A percentile compares a stretch with the other conserved stretches of the same genome.
phyloP scores from a whole-genome alignment of 169 alveolate species.

The Eimeria maxima region DNA sequence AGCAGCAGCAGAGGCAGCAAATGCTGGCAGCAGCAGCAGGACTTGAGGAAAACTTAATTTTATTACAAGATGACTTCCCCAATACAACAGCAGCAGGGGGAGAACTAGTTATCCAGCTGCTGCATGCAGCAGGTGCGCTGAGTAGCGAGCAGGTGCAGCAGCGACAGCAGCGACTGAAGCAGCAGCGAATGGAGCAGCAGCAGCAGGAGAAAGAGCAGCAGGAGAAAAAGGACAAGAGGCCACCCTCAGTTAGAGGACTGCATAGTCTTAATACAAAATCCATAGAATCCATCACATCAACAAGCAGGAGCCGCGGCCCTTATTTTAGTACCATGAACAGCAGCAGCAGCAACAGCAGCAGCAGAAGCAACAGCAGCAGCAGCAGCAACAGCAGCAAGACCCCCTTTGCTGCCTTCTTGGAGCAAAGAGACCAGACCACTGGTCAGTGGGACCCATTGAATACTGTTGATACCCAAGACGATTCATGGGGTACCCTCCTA shows the following conservation, averaged over 20 bases:
- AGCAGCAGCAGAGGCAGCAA: slow-evolving; percentile 1
- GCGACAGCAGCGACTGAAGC: neutral
- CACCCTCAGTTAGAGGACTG: neutral
- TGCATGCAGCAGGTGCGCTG: slow-evolving; percentile 14
- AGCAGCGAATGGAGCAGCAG: neutral
- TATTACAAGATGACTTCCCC: neutral
- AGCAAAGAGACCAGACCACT: neutral
- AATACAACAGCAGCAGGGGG: neutral
- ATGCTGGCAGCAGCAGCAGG: slow-evolving; percentile 21
- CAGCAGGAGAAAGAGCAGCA: neutral
- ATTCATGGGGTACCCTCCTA: neutral
- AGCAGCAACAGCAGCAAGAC: neutral
- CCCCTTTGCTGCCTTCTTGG: neutral
- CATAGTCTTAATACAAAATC: neutral
- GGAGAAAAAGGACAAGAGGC: neutral
- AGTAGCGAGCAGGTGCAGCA: neutral
- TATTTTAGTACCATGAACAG: no score
- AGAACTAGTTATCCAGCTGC: neutral
- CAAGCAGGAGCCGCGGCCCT: neutral
- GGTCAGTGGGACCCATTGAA: neutral
- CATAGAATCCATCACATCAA: neutral
- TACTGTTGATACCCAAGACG: neutral
- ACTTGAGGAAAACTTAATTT: neutral
- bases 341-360: neutral
- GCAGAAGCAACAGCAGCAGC: neutral